Conservation (phyloP, 192 early-diverging fungal genomes). For the Coemansia sp. region DNA sequence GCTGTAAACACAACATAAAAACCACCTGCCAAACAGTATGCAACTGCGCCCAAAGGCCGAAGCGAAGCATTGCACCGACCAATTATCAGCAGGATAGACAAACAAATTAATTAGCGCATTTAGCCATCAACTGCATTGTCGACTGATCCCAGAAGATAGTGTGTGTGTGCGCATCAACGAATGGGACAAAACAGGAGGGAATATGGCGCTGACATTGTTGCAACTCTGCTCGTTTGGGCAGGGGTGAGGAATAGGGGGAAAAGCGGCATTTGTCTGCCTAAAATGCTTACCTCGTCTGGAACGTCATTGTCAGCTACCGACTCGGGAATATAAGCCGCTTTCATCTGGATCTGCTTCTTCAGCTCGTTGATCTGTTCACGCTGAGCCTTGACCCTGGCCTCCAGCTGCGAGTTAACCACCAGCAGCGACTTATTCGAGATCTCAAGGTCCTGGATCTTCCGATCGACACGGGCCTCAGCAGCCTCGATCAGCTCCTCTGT, state of each 20-base stretch:
- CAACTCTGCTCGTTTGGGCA: too few relatives aligned
- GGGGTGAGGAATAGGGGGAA: not conserved
- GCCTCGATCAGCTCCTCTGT: conserved; percentile 49
- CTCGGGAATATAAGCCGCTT: conserved; percentile 21
- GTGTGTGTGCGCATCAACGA: too few relatives aligned
- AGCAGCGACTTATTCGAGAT: conserved; percentile 52
- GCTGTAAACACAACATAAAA: too few relatives aligned
- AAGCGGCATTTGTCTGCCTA: not conserved
- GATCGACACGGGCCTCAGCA: conserved; percentile 50
- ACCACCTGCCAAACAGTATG: too few relatives aligned
- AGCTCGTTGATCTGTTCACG: conserved; percentile 45
- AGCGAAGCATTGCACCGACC: too few relatives aligned
- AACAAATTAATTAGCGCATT: too few relatives aligned
- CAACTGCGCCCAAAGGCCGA: too few relatives aligned
- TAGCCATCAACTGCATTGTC: too few relatives aligned
- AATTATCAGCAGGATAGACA: too few relatives aligned
- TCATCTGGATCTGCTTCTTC: conserved; percentile 44
- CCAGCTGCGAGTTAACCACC: conserved; percentile 48
- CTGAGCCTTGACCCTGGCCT: conserved; percentile 46
- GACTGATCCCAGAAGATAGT: too few relatives aligned
- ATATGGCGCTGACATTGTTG: too few relatives aligned
- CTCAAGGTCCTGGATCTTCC: conserved; percentile 53
- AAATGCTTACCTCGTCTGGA: conserved; percentile 48
- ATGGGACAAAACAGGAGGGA: too few relatives aligned
- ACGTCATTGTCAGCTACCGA: conserved; percentile 24